Conservation (phyloP, 2,329 filamentous ascomycete species). For the Dendryphion nanum region DNA sequence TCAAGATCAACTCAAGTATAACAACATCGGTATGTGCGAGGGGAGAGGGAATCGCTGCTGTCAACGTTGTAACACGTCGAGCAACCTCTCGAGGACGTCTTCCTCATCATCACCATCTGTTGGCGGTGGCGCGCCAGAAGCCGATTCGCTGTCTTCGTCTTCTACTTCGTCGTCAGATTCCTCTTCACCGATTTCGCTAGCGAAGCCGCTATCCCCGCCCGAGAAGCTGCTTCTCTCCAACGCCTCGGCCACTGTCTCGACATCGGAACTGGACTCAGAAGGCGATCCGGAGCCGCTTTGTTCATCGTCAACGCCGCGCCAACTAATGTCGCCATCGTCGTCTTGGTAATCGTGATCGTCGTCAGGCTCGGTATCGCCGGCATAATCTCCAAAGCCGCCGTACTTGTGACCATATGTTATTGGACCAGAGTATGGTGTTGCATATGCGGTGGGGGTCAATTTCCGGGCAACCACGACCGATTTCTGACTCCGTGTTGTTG, state of each 20-base stretch:
- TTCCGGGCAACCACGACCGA: constrained; percentile 26
- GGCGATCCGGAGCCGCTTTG: constrained; percentile 12
- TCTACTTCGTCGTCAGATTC: constrained; percentile 3
- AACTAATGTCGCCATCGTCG: constrained; percentile 22
- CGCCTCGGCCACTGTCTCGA: constrained; percentile 9
- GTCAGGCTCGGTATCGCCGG: constrained; percentile 35
- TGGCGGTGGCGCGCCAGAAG: constrained; percentile 2
- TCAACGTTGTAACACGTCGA: constrained; percentile 5
- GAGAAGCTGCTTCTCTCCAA: constrained; percentile 31
- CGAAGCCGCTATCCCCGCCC: constrained; percentile 36
- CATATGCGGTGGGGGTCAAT: constrained; percentile 66
- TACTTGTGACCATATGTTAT: constrained; percentile 29
- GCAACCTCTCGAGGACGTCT: constrained; percentile 9
- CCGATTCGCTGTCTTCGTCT: constrained; percentile 5
- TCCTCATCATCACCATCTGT: constrained; percentile 7
- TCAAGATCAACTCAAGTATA: too few relatives aligned
- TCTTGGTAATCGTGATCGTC: constrained; percentile 31
- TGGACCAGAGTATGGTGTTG: constrained; percentile 64
- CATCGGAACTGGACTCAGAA: constrained; percentile 23
- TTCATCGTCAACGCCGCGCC: constrained; percentile 29
- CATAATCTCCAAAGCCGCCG: constrained; percentile 19
- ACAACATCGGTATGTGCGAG: too few relatives aligned
- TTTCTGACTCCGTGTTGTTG: constrained; percentile 46
- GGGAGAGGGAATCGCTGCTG: too few relatives aligned
- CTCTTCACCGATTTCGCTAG: constrained; percentile 5